phyloP scores from a whole-genome alignment of 2,329 filamentous ascomycete genomes.

The Leptographium radiaticola region DNA sequence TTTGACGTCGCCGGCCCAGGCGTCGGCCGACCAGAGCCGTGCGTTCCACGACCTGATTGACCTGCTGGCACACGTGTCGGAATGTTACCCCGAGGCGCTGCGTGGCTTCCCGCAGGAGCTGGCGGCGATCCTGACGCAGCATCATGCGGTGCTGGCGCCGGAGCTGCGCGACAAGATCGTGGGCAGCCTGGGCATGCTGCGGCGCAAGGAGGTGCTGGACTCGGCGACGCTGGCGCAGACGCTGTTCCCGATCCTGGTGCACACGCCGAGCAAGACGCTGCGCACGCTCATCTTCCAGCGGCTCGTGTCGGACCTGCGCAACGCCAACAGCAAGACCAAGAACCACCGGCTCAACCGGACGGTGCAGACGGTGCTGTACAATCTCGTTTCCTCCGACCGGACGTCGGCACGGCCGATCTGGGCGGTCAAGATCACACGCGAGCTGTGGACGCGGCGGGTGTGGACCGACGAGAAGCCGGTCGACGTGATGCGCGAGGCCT shows the following conservation, averaged over 20 bases:
- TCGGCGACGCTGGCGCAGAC: conserved; percentile 65
- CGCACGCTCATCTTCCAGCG: conserved; percentile 74
- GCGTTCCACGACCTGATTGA: conserved; percentile 87
- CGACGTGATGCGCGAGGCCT: conserved; percentile 95
- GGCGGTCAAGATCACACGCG: conserved; percentile 89
- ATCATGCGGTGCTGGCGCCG: conserved; percentile 70
- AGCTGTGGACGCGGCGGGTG: conserved; percentile 91
- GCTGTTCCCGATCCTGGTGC: conserved; percentile 85
- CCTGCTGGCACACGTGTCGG: conserved; percentile 83
- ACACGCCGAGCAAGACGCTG: conserved; percentile 78
- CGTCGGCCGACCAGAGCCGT: conserved; percentile 64
- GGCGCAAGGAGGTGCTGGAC: conserved; percentile 86
- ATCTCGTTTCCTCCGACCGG: conserved; percentile 76
- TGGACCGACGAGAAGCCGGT: conserved; percentile 88
- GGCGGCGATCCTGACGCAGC: conserved; percentile 63
- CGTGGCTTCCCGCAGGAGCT: conserved; percentile 66
- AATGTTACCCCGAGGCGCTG: conserved; percentile 79
- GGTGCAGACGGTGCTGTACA: conserved; percentile 86
- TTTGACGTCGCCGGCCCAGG: conserved; percentile 65
- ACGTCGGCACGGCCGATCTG: conserved; percentile 79
- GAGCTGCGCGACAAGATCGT: conserved; percentile 92
- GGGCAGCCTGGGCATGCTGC: conserved; percentile 71
- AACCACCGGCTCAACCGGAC: conserved; percentile 91
- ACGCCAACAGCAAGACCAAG: conserved; percentile 71
- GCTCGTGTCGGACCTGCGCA: conserved; percentile 80